Evolutionary conservation across 2,329 filamentous ascomycete species (phyloP), one percentile per base, ranked within the genome.

Genomic region (Akanthomyces uredinophilus): DNA sequence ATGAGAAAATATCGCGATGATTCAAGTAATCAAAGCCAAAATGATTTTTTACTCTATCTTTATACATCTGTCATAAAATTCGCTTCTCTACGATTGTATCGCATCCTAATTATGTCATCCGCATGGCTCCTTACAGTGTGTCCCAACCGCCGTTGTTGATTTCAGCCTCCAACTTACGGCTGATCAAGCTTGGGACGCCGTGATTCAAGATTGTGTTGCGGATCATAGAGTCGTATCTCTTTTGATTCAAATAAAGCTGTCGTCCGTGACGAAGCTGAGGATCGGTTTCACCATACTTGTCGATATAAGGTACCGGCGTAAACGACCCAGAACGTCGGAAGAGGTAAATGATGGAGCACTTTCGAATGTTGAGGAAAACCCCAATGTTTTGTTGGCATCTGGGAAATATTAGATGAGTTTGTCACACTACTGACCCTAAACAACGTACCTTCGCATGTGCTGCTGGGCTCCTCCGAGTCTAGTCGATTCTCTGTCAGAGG

Each of bases 101-200:
- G 27, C 29, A 11, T 52, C 20, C 29, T 55, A 50, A 43, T 35
- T 27, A 59, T 46, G 27, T 53, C 44, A 57, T 59, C 59, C 51
- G 43, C 35, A 58, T 29, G 22, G n/a, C 32, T 56, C 27, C 27
- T 68, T 68, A 76, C 61, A 76, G 64, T 44, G 87, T 97, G 78
- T 99, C 95, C 95, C 95, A 99, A 0, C 95, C 95, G 0, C 95
- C 95, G 69, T 92, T 97, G 72, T 99, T 99, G 50, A 97, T 92
- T 74, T 99, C 95, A 16, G 91, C 89, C 79, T 99, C 95, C 67
- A 99, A 76, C 75, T 92, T 94, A 67, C 95, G 83, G 66, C 90
- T 91, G 72, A 99, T 96, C 52, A 92, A 87, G 67, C 90, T 96
- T 41, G 93, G 93, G 32, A 99, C 86, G 5, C 90, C 88, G 69